Base-by-base conservation (phyloP, 129 eudicot species). In the Deinandra increscens region DNA sequence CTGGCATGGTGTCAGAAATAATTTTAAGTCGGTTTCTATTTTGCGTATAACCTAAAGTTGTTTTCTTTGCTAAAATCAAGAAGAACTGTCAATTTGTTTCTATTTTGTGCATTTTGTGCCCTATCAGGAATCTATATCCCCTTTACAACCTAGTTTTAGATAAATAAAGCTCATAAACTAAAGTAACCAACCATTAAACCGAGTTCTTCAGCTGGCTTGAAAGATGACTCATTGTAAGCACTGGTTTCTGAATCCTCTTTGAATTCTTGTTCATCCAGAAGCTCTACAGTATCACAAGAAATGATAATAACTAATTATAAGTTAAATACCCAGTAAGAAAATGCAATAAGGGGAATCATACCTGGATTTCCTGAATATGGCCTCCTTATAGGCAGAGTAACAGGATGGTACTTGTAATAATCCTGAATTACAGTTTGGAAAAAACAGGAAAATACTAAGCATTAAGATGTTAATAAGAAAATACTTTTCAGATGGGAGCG, bases 311-410 rank as follows among this genome's bases (percentile, higher is more conserved):
- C 4, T 33, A 43, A 18, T 22, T 19, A 19, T 44, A 73, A 43
- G 39, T 54, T 39, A 13, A 60, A 59, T 9, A 41, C 15, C 6
- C 48, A 58, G 18, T 9, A 69, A 68, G 43, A 61, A 29, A 66
- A 58, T 20, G 55, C 43, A 49, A 50, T 23, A 68, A 20, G 56
- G 15, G 69, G 55, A 29, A 48, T 18, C 11, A 19, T 77, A 86
- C 98, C 92, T 78, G 98, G 98, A 80, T 87, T 78, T 78, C 98
- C 98, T 1, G 87, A 72, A 84, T 93, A 93, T 53, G 98, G 98
- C 64, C 84, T 83, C 74, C 97, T 85, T 75, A 84, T 9, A 56
- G 98, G 98, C 68, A 89, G 89, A 53, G 88, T 86, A 66, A 79
- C 83, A 17, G 98, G 98, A 79, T 93, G 87, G 71, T 85, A 44